Base-by-base conservation (phyloP, 1,284 basidiomycete genomes). In the Chondrostereum purpureum region DNA sequence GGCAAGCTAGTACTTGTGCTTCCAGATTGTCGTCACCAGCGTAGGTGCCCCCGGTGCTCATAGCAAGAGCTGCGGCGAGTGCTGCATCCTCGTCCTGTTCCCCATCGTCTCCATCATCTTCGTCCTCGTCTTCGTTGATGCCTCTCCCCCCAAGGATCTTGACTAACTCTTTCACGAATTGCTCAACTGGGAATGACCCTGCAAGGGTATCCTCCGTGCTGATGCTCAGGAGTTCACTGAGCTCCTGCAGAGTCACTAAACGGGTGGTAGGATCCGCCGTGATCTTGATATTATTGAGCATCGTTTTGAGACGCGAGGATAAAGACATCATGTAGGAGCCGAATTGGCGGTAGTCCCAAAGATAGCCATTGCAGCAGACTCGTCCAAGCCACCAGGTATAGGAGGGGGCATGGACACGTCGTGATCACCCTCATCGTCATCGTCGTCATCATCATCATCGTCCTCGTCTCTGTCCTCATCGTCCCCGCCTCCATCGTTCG, bases 131-230 rank as follows among this genome's bases (percentile, higher is more conserved):
- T 47, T 81, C 78, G 43, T 78, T 78, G 43, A 69, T 75, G 42
- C 83, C 85, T 31, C 80, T 81, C 18, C 96, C 96, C 21, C 90
- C 88, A 39, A 99, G 73, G 53, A 97, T 92, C 59, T 83, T 83
- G 51, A 99, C 85, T 38, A 99, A 78, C 64, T 98, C 96, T 54
- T 84, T 82, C 35, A 95, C 91, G 61, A 93, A 98, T 12, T 84
- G 78, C 57, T 95, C 92, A 20, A 93, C 86, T 52, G 90, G 91
- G 68, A 99, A 95, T 27, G 89, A 95, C 37, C 92, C 93, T 12
- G 91, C 89, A 35, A 99, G 73, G 1, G 92, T 97, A 63, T 99
- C 96, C 66, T 99, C 95, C 5, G 92, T 98, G 65, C 91, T 92
- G 66, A 99, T 94, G 52, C 91, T 91, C 46, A 99, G 81, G 37